Evolutionary conservation across 2,329 filamentous ascomycete species (phyloP).

Genomic region (Gnomoniopsis smithogilvyi): DNA sequence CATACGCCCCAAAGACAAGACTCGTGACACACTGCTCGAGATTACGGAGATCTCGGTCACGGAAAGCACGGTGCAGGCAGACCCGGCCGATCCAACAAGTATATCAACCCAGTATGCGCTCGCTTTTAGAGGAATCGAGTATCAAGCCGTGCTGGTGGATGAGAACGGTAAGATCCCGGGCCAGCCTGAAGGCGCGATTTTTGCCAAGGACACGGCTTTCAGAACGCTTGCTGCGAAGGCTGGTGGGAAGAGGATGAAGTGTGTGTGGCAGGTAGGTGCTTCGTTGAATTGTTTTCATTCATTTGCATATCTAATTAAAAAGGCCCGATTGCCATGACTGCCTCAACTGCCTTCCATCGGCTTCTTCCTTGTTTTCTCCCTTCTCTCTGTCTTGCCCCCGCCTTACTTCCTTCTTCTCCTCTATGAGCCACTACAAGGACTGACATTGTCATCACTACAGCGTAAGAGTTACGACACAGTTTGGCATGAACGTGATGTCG

Average conservation of each 20-base stretch:
- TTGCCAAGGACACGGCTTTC: constrained; percentile 16
- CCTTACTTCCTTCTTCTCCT: too few relatives aligned
- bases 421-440: constrained; percentile 22
- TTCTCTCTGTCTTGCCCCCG: too few relatives aligned
- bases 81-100: constrained; percentile 19
- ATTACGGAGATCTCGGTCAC: constrained; percentile 24
- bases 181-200: constrained; percentile 17
- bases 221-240: constrained; percentile 16
- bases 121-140: constrained; percentile 15
- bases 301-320: background rate
- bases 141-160: constrained; percentile 11
- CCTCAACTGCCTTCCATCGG: background rate
- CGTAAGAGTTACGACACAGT: constrained; percentile 20
- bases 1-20: constrained; percentile 26
- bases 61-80: constrained; percentile 10
- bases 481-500: constrained; percentile 40
- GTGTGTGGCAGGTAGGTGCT: constrained; percentile 12
- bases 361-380: background rate
- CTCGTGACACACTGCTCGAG: constrained; percentile 14
- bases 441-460: constrained; percentile 27
- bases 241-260: constrained; percentile 15
- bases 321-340: background rate
- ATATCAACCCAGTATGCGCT: constrained; percentile 1
- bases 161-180: constrained; percentile 9
- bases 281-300: background rate